Base-by-base conservation (phyloP, 2,329 filamentous ascomycete species). In the Aureobasidium pullulans region DNA sequence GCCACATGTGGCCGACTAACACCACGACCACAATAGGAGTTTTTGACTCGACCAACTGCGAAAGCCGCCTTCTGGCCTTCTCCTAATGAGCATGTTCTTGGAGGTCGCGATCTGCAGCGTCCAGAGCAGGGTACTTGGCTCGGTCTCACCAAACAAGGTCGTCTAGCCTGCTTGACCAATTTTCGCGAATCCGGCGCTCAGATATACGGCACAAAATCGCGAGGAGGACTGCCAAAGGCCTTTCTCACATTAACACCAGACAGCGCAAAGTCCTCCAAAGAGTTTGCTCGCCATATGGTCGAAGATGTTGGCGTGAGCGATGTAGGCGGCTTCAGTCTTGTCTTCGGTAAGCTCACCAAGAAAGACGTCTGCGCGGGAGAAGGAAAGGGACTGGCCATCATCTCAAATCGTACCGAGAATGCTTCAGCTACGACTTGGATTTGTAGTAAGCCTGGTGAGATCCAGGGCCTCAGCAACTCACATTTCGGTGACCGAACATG, bases 81-180 rank as follows among this genome's bases (percentile, higher is more conserved):
- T 11, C 81, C 82, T 3, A 70, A 82, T 64, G 65, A 71, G 15
- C 75, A 84, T 62, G 78, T 87, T 58, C 75, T 86, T 6, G 83
- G 81, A 32, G 83, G 83, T 23, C 81, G 83, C 46, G 84, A 87
- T 67, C 75, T 86, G 10, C 80, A 84, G 49, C 80, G 84, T 29
- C 69, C 77, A 13, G 79, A 76, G 40, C 81, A 83, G 58, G 84
- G 84, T 23, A 86, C 84, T 61, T 87, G 84, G 84, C 79, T 86
- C 49, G 84, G 82, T 19, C 75, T 86, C 60, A 86, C 83, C 8
- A 77, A 74, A 34, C 76, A 84, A 63, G 84, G 84, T 31, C 81
- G 82, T 60, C 68, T 87, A 48, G 83, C 83, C 2, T 80, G 84
- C 6, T 75, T 87, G 34, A 86, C 84, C 52, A 87, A 87, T 70